Base-by-base conservation (phyloP, 306 rosid genomes). In the Sophora flavescens region DNA sequence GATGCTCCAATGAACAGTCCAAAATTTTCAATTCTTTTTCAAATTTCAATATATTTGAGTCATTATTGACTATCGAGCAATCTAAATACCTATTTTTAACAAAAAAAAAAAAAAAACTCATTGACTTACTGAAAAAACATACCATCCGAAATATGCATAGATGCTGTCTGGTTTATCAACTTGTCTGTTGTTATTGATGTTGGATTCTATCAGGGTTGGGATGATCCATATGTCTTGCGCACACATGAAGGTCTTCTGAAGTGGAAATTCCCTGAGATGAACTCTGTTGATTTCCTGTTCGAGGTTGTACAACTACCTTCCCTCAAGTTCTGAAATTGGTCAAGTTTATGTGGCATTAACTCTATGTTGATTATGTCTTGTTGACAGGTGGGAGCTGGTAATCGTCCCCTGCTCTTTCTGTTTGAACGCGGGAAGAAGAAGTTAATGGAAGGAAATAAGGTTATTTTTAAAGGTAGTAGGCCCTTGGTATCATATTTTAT, bases 221-320 rank as follows among this genome's bases (percentile, higher is more conserved):
- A 95, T 86, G 98, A 95, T 89, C 96, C 98, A 26, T 92, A 92
- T 78, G 82, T 90, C 81, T 97, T 97, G 56, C 97, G 98, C 75
- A 95, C 98, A n/a, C 98, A 95, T 80, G 97, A 90, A 87, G 98
- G 98, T 50, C 98, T 95, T 83, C 80, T 95, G 85, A 95, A 92
- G 85, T 95, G 98, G 98, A 95, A 95, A 82, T 92, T 86, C 82
- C 84, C 96, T 15, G 86, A 88, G 53, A 83, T 95, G 98, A 95
- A 95, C 90, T 89, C 98, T 28, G 93, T 95, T 53, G 98, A 95
- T 85, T 95, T 95, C 79, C 87, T 88, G 15, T 95, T 75, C 22
- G 98, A 95, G 98, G 98, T 95, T 65, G 88, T 86, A 58, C 39
- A 18, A 59, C 63, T 61, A 35, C 36, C 79, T 79, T 38, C 7